These are phyloP conservation scores for Blastocystis sp. DNA, from an alignment of 352 stramenopile species.

Conservation along the genomic window DNA sequence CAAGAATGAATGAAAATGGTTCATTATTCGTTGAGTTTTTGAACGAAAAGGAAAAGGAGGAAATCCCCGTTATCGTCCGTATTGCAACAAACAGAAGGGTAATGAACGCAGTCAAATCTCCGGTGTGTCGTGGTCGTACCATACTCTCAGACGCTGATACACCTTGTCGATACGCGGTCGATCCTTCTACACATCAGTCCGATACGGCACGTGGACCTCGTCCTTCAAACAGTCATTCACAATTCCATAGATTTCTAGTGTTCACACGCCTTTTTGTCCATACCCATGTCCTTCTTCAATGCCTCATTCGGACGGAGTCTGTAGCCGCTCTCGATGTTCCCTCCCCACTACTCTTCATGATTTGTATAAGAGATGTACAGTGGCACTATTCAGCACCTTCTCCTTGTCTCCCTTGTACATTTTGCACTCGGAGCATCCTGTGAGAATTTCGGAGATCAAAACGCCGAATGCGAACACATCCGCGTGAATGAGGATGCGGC, in stretches of 20 bases:
- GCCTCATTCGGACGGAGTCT: not conserved
- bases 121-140: constrained; percentile 12
- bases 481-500: constrained; percentile 2
- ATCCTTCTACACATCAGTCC: not conserved
- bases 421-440: not conserved
- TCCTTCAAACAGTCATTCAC: constrained; percentile 28
- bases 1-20: not conserved
- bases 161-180: not conserved
- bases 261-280: not conserved
- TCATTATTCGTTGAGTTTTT: constrained; percentile 10
- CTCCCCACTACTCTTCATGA: not conserved
- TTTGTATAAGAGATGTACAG: not conserved
- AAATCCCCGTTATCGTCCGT: constrained; percentile 7
- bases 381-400: not conserved
- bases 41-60: not conserved
- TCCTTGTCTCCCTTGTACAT: not conserved
- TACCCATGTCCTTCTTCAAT: constrained; percentile 17
- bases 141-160: not conserved
- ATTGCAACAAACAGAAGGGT: constrained; percentile 23
- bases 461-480: constrained; percentile 24
- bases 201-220: not conserved
- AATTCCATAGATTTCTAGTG: constrained; percentile 28
- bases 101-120: not conserved
- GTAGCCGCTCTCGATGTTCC: not conserved
- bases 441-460: constrained; percentile 36